Percentiles rank a stretch among this genome's conserved stretches.
Conservation (phyloP, 2,329 filamentous ascomycete genomes). For the Ophiostoma himal-ulmi region DNA sequence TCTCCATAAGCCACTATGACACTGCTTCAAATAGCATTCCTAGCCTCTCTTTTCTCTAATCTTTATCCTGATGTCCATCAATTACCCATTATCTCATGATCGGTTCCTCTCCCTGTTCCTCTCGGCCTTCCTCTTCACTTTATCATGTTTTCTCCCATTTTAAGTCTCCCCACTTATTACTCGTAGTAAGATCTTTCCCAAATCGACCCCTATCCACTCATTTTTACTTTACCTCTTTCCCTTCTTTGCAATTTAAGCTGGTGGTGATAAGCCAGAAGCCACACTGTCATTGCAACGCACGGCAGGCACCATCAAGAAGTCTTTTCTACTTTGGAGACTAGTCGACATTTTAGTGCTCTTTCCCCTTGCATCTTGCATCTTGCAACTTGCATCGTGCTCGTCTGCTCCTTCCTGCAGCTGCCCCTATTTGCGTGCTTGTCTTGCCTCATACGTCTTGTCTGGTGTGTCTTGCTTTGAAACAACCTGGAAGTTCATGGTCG, state of each 20-base stretch:
- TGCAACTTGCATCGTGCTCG: not conserved
- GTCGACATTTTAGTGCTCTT: not conserved
- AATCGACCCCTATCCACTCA: not conserved
- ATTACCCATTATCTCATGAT: not conserved
- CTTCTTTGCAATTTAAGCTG: not conserved
- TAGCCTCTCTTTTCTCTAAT: not conserved
- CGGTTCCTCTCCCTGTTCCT: not conserved
- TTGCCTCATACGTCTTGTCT: not conserved
- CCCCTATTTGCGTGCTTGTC: conserved; percentile 10
- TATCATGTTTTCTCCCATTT: not conserved
- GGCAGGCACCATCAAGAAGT: not conserved
- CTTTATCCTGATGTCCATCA: not conserved
- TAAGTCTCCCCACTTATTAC: not conserved
- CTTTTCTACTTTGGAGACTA: not conserved
- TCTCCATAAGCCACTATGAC: not conserved
- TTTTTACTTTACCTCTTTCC: not conserved
- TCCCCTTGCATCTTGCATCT: conserved; percentile 5
- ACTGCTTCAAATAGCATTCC: not conserved
- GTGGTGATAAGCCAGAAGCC: not conserved
- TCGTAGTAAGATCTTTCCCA: not conserved
- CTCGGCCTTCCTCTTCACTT: not conserved
- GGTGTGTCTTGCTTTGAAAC: not conserved
- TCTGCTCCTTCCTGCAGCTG: not conserved
- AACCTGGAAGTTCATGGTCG: not conserved
- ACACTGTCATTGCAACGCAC: not conserved